Base-by-base conservation (phyloP, 306 rosid species). In the Vachellia collinsii region DNA sequence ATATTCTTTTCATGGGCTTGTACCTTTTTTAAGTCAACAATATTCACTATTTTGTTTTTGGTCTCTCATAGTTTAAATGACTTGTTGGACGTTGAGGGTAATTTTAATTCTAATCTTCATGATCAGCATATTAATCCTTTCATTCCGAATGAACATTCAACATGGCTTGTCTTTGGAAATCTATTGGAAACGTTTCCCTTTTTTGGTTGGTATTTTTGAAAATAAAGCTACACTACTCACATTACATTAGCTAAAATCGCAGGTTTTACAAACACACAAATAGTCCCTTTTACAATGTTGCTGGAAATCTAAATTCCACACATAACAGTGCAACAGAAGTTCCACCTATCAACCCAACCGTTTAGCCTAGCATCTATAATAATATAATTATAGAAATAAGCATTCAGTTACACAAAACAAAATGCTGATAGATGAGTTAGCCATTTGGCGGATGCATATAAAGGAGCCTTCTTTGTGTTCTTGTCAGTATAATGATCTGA, bases 401-500 rank as follows among this genome's bases (percentile, higher is more conserved):
- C 16, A 53, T 17, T 5, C 3, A 17, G 61, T 50, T 13, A n/a
- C 0, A 50, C n/a, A 50, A 50, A 50, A 16, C 56, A 50, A 50
- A 50, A 50, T 14, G n/a, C 17, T 1, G 56, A 50, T 50, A 29
- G 34, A 29, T 29, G 34, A 29, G 2, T 29, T 29, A 29, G 34
- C 34, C 34, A 29, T 29, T 29, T 29, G 34, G 34, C 34, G 34
- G 34, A 29, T 29, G 48, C 48, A 44, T 44, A 44, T 44, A 29
- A 29, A 29, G 11, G 2, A 67, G 34, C 59, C 3, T 13, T 4
- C 62, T 12, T 14, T 3, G 44, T 44, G 12, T 70, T 23, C n/a
- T n/a, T n/a, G n/a, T n/a, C n/a, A n/a, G n/a, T 48, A 7, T 29
- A 72, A 72, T 34, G n/a, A 17, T 14, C 62, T 72, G 76, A 72